phyloP scores from a whole-genome alignment of 177 flowering plant genomes.

The Vitis hybrid region DNA sequence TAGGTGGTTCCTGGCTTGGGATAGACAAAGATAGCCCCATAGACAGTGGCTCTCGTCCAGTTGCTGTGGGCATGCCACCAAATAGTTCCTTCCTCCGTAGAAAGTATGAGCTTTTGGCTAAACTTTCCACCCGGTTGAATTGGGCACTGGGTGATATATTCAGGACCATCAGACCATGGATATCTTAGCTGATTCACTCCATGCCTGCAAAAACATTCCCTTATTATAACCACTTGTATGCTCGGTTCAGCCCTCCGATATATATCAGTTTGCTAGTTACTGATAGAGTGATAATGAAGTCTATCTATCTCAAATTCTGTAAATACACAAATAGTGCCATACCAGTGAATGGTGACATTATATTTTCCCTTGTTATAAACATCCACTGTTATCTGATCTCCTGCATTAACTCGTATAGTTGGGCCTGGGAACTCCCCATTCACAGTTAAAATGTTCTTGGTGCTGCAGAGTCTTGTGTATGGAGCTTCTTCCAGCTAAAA shows the following conservation, averaged over 20 bases:
- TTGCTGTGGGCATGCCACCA: conserved; percentile 27
- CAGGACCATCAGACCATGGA: conserved; percentile 24
- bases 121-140: conserved; percentile 14
- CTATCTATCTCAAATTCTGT: too few relatives aligned
- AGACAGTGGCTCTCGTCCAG: conserved; percentile 21
- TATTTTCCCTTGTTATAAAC: conserved; percentile 19
- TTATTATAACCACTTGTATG: too few relatives aligned
- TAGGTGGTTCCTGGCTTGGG: conserved; percentile 9
- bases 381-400: conserved; percentile 14
- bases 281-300: too few relatives aligned
- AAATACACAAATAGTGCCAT: neutral
- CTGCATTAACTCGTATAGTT: conserved; percentile 12
- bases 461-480: conserved; percentile 17
- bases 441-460: conserved; percentile 23
- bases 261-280: too few relatives aligned
- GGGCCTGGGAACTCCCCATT: conserved; percentile 32
- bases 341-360: conserved; percentile 31
- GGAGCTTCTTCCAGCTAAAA: conserved; percentile 2
- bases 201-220: conserved; percentile 9
- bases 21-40: conserved; percentile 13
- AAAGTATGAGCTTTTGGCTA: neutral
- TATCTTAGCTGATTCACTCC: conserved; percentile 14
- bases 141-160: conserved; percentile 21
- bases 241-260: too few relatives aligned
- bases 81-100: conserved; percentile 18